Conservation (phyloP, 805 yeast species). For the Yarrowia yakushimensis region DNA sequence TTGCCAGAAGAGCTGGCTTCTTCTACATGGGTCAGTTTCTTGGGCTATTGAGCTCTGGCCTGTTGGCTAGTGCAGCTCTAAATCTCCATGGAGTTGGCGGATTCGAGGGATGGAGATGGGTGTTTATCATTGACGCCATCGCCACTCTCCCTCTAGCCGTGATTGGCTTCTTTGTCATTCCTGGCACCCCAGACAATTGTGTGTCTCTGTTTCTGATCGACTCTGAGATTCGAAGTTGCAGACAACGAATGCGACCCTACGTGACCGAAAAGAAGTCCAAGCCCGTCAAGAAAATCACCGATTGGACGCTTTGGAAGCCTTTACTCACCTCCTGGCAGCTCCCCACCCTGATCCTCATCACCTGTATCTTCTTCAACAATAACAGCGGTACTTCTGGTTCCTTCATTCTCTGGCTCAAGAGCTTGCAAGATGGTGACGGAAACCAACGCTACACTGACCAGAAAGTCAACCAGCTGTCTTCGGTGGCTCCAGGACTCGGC, state of each 20-base stretch:
- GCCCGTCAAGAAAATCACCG: constrained; percentile 40
- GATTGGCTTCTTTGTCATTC: constrained; percentile 52
- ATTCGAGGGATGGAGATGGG: constrained; percentile 68
- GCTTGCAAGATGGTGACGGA: constrained; percentile 34
- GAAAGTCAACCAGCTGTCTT: constrained; percentile 49
- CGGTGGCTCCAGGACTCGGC: constrained; percentile 59
- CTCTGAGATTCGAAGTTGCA: constrained; percentile 53
- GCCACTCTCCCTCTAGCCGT: constrained; percentile 58
- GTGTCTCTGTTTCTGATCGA: constrained; percentile 52
- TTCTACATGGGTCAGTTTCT: constrained; percentile 60
- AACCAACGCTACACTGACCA: constrained; percentile 43
- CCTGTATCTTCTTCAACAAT: constrained; percentile 58
- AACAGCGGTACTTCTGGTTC: constrained; percentile 53
- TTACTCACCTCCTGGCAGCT: constrained; percentile 57
- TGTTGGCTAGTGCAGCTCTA: constrained; percentile 56
- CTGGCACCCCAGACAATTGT: constrained; percentile 63
- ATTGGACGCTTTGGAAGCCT: constrained; percentile 48
- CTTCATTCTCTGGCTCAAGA: constrained; percentile 59
- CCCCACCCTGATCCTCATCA: constrained; percentile 53
- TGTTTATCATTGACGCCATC: constrained; percentile 61
- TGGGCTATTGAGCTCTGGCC: constrained; percentile 60
- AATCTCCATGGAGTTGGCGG: constrained; percentile 51
- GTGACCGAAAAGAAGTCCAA: constrained; percentile 24
- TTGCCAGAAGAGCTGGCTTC: no score
- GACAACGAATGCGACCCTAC: constrained; percentile 40